Evolutionary conservation across 257 asterid genomes (phyloP).

Genomic region (Plectranthus barbatus): DNA sequence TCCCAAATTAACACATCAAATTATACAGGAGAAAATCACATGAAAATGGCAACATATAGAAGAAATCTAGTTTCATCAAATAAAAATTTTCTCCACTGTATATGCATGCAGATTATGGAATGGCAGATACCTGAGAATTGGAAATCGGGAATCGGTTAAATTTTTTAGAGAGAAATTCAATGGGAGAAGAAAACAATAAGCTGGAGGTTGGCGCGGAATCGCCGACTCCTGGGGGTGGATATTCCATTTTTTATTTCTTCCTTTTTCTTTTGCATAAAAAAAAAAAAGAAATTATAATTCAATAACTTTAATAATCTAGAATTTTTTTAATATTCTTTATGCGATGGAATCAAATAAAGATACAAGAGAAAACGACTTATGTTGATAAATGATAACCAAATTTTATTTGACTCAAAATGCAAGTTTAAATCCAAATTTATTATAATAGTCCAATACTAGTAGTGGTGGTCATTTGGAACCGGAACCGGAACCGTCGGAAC

Average conservation of each 20-base stretch:
- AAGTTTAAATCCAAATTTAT: too few relatives aligned
- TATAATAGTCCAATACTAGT: too few relatives aligned
- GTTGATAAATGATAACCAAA: too few relatives aligned
- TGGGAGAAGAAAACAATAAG: constrained; percentile 9
- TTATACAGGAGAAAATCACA: not conserved
- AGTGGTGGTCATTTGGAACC: too few relatives aligned
- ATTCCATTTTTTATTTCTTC: not conserved
- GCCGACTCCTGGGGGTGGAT: constrained; percentile 15
- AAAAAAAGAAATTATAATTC: too few relatives aligned
- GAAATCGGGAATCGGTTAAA: constrained; percentile 11
- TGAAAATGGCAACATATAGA: not conserved
- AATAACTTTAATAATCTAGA: too few relatives aligned
- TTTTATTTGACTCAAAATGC: too few relatives aligned
- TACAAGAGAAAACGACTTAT: too few relatives aligned
- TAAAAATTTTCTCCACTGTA: not conserved
- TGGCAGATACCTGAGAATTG: constrained; percentile 23
- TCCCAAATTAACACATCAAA: constrained; percentile 7
- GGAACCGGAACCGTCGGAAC: too few relatives aligned
- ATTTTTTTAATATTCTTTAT: too few relatives aligned
- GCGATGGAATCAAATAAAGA: too few relatives aligned
- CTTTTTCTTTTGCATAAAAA: not conserved
- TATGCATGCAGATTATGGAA: constrained; percentile 6
- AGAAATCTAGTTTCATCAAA: constrained; percentile 9
- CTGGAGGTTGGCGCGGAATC: constrained; percentile 15
- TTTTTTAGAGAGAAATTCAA: not conserved